Conservation (phyloP, 2,329 filamentous ascomycete genomes). For the Fusarium algeriense region DNA sequence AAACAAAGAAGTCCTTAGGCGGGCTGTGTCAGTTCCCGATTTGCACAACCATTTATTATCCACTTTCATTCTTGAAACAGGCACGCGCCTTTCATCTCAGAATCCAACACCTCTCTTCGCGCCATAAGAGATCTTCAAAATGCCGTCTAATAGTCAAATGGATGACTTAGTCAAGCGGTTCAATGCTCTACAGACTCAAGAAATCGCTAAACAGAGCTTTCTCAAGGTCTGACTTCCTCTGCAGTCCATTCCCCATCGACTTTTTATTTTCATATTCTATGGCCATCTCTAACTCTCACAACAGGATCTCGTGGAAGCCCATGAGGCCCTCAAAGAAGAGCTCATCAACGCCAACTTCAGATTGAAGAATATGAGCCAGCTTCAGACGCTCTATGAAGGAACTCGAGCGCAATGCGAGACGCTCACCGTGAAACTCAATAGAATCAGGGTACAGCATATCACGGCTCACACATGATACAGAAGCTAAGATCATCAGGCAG, state of each 20-base stretch:
- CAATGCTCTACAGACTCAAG: conserved; percentile 1
- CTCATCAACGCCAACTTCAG: conserved; percentile 1
- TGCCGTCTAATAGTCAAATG: conserved; percentile 1
- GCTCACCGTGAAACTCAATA: conserved; percentile 46
- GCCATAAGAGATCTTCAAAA: not conserved
- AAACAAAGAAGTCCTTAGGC: conserved; percentile 8
- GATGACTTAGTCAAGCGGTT: not conserved
- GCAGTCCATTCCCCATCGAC: not conserved
- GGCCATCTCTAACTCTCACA: not conserved
- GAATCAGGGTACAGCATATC: conserved; percentile 10
- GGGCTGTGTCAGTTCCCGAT: conserved; percentile 7
- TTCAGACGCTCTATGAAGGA: conserved; percentile 1
- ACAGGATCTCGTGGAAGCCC: not conserved
- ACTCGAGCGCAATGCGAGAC: not conserved
- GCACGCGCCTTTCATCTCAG: conserved; percentile 30
- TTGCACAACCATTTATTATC: conserved; percentile 4
- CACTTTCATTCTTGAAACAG: conserved; percentile 14
- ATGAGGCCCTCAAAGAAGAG: not conserved
- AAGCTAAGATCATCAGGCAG: conserved; percentile 55
- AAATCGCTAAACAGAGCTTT: not conserved
- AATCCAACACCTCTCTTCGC: not conserved
- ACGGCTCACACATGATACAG: conserved; percentile 16
- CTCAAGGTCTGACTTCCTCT: not conserved
- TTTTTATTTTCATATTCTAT: not conserved
- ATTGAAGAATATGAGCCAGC: conserved; percentile 4